These are phyloP conservation scores for Aureobasidium pullulans DNA, from an alignment of 2,329 filamentous ascomycete species.

Conservation along the genomic window DNA sequence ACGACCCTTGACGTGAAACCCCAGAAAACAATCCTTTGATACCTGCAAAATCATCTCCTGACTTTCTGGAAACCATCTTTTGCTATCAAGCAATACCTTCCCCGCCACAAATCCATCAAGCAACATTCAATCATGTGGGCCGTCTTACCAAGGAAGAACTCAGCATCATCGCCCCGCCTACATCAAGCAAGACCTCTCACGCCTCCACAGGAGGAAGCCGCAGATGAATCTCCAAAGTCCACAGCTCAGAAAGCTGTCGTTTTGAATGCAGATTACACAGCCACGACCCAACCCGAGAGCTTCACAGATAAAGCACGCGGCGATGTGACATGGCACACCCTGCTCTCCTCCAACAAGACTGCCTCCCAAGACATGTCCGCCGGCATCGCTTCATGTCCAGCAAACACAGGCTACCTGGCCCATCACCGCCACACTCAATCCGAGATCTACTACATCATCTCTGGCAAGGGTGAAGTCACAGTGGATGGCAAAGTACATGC, in stretches of 20 bases:
- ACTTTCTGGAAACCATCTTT: background rate
- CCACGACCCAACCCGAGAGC: background rate
- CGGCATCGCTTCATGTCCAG: conserved; percentile 32
- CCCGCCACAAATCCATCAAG: background rate
- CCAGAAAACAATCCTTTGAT: background rate
- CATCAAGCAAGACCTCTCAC: background rate
- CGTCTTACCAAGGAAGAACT: conserved; percentile 1
- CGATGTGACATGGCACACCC: conserved; percentile 34
- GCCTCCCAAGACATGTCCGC: conserved; percentile 28
- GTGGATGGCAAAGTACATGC: conserved; percentile 31
- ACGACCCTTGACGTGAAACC: background rate
- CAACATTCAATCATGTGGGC: background rate
- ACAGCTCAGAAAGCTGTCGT: background rate
- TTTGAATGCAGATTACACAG: background rate
- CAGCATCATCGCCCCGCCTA: background rate
- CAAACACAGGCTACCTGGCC: conserved; percentile 29
- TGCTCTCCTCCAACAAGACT: conserved; percentile 27
- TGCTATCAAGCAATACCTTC: background rate
- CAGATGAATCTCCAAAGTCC: background rate
- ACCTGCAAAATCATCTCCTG: background rate
- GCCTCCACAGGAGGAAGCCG: background rate
- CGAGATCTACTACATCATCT: conserved; percentile 38
- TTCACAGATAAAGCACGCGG: background rate
- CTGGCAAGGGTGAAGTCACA: conserved; percentile 30
- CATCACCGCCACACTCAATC: conserved; percentile 36